phyloP scores from a whole-genome alignment of 2,329 filamentous ascomycete genomes.

The Microsporum ferrugineum region DNA sequence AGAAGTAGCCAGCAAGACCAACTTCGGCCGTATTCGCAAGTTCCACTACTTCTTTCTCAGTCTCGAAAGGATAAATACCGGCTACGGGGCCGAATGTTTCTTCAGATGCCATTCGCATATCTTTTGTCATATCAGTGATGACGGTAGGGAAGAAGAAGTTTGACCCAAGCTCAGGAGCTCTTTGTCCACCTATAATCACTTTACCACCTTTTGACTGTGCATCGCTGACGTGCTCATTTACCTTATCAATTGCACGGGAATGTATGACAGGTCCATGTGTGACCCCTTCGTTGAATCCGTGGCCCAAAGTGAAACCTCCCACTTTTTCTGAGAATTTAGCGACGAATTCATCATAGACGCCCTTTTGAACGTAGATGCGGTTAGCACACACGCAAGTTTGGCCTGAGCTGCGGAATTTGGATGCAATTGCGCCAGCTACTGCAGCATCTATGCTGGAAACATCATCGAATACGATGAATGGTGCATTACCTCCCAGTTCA shows the following conservation, averaged over 20 bases:
- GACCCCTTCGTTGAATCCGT: constrained; percentile 35
- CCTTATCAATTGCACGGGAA: constrained; percentile 67
- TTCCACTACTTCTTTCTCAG: constrained; percentile 75
- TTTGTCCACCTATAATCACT: constrained; percentile 63
- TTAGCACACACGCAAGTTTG: constrained; percentile 87
- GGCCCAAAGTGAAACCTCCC: constrained; percentile 37
- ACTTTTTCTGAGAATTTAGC: constrained; percentile 45
- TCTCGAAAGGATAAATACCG: constrained; percentile 76
- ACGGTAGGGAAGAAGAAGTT: constrained; percentile 91
- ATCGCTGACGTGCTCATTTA: constrained; percentile 67
- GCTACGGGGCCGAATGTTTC: constrained; percentile 96
- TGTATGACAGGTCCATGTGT: constrained; percentile 53
- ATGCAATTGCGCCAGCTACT: constrained; percentile 68
- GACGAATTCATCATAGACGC: constrained; percentile 44
- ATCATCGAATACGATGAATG: constrained; percentile 95
- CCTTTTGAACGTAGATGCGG: constrained; percentile 42
- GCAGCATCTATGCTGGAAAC: constrained; percentile 70
- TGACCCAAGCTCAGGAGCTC: constrained; percentile 58
- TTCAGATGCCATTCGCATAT: constrained; percentile 75
- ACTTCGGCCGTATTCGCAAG: constrained; percentile 75
- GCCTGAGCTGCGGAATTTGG: constrained; percentile 87
- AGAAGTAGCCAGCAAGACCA: constrained; percentile 91
- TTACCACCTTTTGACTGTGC: constrained; percentile 66
- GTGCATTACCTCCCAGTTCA: constrained; percentile 88
- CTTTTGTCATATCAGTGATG: constrained; percentile 68